Base-by-base conservation (phyloP, 768 basidiomycete genomes). In the Peribolospora baueri region DNA sequence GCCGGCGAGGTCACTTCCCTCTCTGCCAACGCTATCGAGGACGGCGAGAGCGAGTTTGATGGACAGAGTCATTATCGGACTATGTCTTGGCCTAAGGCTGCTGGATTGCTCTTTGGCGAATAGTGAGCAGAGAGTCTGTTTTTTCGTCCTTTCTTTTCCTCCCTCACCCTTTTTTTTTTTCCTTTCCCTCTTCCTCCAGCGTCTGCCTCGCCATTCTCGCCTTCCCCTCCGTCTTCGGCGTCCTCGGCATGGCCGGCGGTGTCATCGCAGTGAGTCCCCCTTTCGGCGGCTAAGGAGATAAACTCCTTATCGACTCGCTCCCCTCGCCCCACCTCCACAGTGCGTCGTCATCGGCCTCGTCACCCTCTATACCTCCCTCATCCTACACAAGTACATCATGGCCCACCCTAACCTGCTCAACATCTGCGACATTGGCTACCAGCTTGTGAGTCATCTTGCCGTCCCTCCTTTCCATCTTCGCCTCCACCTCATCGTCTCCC, bases 391-490 rank as follows among this genome's bases (percentile, higher is more conserved):
- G 36, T 59, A 58, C 48, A 53, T 50, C 52, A 59, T 61, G 58
- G 39, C 8, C n/a, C 51, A 56, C 50, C 58, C 57, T 41, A 25
- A 54, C 37, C 46, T 58, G 37, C 55, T 52, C 14, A 56, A 61
- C 45, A 57, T 61, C 39, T 60, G 60, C 50, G 60, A 61, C 43
- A 53, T 61, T 39, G 56, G 57, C 3, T 46, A 14, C 46, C 56
- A 59, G 10, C 10, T 51, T 4, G 41, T 42, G 2, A 50, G 55
- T 11, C 46, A 41, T 7, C 43, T 56, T 5, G 60, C 59, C 7
- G 59, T 60, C 42, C 50, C 57, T 5, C 60, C 56, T 1, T 59
- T 64, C 36, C 56, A 60, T 0, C 51, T 64, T 1, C 62, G 62
- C 56, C 68, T 76, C 41, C 25, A 25, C 25, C 25, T 25, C 25